Conservation (phyloP, 345 rosid species). For the Brassica incana region DNA sequence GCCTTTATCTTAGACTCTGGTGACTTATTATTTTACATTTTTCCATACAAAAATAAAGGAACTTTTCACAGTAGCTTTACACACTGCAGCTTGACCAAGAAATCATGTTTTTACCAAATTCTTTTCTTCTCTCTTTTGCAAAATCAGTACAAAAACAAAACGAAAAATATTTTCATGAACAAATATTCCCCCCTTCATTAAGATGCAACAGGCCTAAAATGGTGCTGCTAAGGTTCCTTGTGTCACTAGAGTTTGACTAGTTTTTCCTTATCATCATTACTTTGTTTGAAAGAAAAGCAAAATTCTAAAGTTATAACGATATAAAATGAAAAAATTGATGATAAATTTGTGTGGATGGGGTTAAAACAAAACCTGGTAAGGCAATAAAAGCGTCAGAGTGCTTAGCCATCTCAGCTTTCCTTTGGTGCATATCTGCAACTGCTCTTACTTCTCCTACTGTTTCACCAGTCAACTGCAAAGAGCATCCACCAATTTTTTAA, state of each 20-base stretch:
- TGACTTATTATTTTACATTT: slow-evolving; percentile 32
- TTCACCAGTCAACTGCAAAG: slow-evolving; percentile 91
- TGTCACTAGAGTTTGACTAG: slow-evolving; percentile 27
- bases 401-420: slow-evolving; percentile 99
- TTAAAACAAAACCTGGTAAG: slow-evolving; percentile 81
- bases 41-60: slow-evolving; percentile 18
- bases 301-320: background rate
- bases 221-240: slow-evolving; percentile 17
- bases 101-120: slow-evolving; percentile 20
- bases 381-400: slow-evolving; percentile 99
- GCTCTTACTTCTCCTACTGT: slow-evolving; percentile 99
- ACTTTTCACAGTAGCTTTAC: slow-evolving; percentile 49
- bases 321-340: slow-evolving; percentile 15
- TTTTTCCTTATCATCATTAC: slow-evolving; percentile 27
- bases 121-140: slow-evolving; percentile 5
- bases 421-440: slow-evolving; percentile 98
- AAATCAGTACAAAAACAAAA: slow-evolving; percentile 11
- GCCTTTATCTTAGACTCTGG: slow-evolving; percentile 43
- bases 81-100: slow-evolving; percentile 42
- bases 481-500: slow-evolving; percentile 16
- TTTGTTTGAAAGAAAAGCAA: slow-evolving; percentile 33
- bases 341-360: slow-evolving; percentile 37
- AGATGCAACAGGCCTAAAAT: slow-evolving; percentile 11
- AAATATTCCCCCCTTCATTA: background rate
- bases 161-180: background rate